Percentiles rank a stretch among this genome's conserved stretches.
These are phyloP conservation scores for Sutorius australiensis DNA, from an alignment of 768 basidiomycete genomes.

Conservation along the genomic window DNA sequence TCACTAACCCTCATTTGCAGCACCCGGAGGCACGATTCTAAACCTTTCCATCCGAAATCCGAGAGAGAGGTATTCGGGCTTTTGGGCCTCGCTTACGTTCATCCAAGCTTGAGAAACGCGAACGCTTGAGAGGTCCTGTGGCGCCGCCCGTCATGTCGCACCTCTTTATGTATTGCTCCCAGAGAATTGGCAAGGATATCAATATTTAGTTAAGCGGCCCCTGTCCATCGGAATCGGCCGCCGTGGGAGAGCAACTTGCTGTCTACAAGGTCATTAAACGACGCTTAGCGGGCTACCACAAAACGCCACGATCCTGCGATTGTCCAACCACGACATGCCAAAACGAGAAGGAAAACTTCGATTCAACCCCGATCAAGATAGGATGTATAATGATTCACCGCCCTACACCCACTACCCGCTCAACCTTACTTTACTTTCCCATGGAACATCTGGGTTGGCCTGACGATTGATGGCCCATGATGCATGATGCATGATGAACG, in stretches of 20 bases:
- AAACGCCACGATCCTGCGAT: neutral
- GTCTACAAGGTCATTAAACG: neutral
- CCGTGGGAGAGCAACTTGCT: neutral
- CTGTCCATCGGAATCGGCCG: neutral
- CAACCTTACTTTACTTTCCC: neutral
- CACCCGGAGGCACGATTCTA: constrained; percentile 63
- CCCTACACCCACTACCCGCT: neutral
- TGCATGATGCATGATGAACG: neutral
- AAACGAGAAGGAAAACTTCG: neutral
- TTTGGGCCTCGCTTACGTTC: constrained; percentile 65
- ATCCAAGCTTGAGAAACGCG: constrained; percentile 70
- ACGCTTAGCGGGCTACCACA: neutral
- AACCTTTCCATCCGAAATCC: constrained; percentile 52
- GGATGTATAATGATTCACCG: neutral
- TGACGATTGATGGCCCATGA: neutral
- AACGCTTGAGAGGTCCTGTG: constrained; percentile 40
- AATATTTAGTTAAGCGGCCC: neutral
- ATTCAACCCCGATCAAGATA: neutral
- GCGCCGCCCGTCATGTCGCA: neutral
- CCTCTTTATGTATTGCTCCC: neutral
- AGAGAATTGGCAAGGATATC: neutral
- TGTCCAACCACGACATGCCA: neutral
- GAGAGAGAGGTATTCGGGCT: constrained; percentile 73
- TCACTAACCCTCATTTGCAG: neutral
- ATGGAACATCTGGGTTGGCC: neutral